Evolutionary conservation across 139 green algal species (phyloP).

Genomic region (Desmodesmus armatus): DNA sequence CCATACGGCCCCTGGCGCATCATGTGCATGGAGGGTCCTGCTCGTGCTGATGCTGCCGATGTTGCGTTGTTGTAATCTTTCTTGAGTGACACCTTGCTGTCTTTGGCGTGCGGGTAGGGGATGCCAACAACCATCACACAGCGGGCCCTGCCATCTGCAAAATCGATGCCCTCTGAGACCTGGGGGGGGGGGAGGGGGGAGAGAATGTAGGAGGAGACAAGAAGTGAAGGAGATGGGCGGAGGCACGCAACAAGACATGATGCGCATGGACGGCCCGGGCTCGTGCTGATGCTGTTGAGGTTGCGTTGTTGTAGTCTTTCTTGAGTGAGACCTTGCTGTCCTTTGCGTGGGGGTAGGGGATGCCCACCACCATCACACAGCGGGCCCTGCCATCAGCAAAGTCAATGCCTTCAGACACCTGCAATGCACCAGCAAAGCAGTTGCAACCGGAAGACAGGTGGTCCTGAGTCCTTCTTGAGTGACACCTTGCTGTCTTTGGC

Average conservation of each 20-base stretch:
- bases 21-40: too few species aligned
- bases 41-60: constrained; percentile 5
- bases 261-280: neutral
- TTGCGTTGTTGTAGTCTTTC: constrained; percentile 82
- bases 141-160: constrained; percentile 89
- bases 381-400: constrained; percentile 93
- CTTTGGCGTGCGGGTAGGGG: constrained; percentile 88
- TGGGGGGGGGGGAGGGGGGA: too few species aligned
- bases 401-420: constrained; percentile 97
- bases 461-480: constrained; percentile 90
- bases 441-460: too few species aligned
- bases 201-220: too few species aligned
- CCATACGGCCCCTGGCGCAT: too few species aligned
- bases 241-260: too few species aligned
- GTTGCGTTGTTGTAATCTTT: constrained; percentile 81
- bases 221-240: too few species aligned
- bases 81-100: constrained; percentile 86
- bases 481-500: constrained; percentile 82
- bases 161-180: constrained; percentile 97
- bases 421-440: neutral
- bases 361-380: constrained; percentile 93
- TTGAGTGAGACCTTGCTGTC: constrained; percentile 87
- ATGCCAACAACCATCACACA: constrained; percentile 95
- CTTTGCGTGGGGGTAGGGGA: constrained; percentile 90
- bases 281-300: neutral